These are phyloP conservation scores for Hibiscus syriacus DNA, from an alignment of 345 rosid genomes.

Conservation along the genomic window DNA sequence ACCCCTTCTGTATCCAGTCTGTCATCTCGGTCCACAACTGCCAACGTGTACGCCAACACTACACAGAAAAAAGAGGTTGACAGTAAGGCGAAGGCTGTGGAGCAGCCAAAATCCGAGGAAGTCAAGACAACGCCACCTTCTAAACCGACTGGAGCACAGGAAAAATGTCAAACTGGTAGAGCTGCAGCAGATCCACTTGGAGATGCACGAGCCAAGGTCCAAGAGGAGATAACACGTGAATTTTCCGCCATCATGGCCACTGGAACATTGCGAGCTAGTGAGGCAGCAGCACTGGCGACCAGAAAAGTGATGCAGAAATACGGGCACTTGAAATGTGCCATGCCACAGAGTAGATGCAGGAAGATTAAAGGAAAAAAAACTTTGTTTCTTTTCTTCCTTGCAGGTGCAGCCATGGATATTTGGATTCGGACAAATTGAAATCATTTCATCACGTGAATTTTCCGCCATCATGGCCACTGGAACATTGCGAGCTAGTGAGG, in stretches of 20 bases:
- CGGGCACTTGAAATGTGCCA: conserved; percentile 40
- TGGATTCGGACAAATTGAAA: background rate
- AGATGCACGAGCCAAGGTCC: conserved; percentile 69
- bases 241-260: conserved; percentile 76
- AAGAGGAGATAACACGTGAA: conserved; percentile 74
- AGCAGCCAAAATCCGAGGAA: conserved; percentile 18
- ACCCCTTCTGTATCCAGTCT: conserved; percentile 32
- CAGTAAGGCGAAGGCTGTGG: conserved; percentile 12
- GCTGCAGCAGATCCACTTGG: conserved; percentile 51
- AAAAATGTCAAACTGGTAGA: too few relatives aligned
- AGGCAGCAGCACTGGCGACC: conserved; percentile 86
- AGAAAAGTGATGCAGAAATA: conserved; percentile 87
- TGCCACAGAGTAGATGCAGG: conserved; percentile 21
- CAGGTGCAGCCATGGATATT: background rate
- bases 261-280: conserved; percentile 81
- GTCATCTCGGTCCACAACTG: conserved; percentile 18
- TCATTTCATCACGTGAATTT: conserved; percentile 41
- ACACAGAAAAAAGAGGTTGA: background rate
- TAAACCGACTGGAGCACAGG: conserved; percentile 24
- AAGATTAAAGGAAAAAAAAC: background rate
- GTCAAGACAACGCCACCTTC: conserved; percentile 22
- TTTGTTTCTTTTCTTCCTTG: too few relatives aligned
- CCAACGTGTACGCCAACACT: conserved; percentile 6
- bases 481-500: conserved; percentile 78
- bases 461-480: conserved; percentile 83